Percentiles rank a stretch among this genome's conserved stretches.
phyloP scores from a whole-genome alignment of 306 rosid genomes.

The Rosa chinensis region DNA sequence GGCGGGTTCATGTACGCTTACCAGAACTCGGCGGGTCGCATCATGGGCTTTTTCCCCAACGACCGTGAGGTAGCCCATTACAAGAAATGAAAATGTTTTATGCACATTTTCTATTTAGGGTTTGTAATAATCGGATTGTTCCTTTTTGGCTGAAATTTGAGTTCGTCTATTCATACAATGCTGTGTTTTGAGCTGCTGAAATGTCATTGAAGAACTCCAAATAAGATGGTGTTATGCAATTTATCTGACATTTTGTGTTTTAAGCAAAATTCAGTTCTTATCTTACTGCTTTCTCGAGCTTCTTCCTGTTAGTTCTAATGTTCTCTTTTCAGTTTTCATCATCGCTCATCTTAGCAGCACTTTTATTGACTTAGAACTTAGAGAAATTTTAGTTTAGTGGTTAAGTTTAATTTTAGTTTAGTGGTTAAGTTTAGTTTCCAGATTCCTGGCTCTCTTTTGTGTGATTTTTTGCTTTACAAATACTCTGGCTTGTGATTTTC shows the following conservation, averaged over 20 bases:
- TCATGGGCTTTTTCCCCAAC: slow-evolving; percentile 96
- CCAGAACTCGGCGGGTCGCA: slow-evolving; percentile 85
- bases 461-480: neutral
- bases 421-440: neutral
- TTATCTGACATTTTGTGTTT: neutral
- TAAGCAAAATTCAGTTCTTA: neutral
- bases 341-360: neutral
- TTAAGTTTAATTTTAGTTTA: neutral
- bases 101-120: slow-evolving; percentile 5
- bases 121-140: slow-evolving; percentile 10
- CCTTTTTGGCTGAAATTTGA: neutral
- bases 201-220: neutral
- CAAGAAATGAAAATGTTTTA: slow-evolving; percentile 52
- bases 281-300: neutral
- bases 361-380: neutral
- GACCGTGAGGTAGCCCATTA: slow-evolving; percentile 81
- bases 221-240: neutral
- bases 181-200: neutral
- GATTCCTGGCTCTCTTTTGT: neutral
- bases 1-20: slow-evolving; percentile 98
- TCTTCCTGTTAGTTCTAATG: neutral
- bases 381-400: neutral
- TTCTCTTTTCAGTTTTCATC: neutral
- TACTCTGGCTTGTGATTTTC: neutral
- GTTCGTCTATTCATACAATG: neutral